A percentile compares a stretch with the other conserved stretches of the same genome.
These are phyloP conservation scores for Wallacemonas rigidus DNA, from an alignment of 208 protist species.

Conservation along the genomic window DNA sequence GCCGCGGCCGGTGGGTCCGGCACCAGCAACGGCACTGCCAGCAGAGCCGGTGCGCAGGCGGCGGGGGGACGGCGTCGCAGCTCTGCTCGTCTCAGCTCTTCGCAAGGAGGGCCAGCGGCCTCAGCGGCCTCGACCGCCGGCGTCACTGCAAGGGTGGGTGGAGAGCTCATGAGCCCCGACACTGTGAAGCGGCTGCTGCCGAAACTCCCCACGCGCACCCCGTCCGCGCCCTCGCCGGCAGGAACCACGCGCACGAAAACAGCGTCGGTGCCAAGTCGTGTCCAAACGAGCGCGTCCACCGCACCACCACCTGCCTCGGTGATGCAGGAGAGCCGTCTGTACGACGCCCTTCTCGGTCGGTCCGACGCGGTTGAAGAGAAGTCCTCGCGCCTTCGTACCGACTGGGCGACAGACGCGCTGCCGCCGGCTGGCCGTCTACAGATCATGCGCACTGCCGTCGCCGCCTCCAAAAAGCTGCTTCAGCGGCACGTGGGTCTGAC, in stretches of 20 bases:
- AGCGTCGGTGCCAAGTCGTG: too few species aligned
- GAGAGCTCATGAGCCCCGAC: conserved; percentile 5
- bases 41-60: background rate
- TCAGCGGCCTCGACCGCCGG: background rate
- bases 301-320: background rate
- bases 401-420: background rate
- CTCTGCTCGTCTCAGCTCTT: conserved; percentile 1
- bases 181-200: conserved; percentile 12
- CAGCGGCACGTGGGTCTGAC: background rate
- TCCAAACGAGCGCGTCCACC: background rate
- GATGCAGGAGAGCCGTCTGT: conserved; percentile 38
- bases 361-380: conserved; percentile 21
- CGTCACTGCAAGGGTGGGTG: background rate
- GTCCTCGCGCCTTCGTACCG: conserved; percentile 20
- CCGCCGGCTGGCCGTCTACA: conserved; percentile 9
- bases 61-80: conserved; percentile 12
- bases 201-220: background rate
- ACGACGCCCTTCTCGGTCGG: conserved; percentile 35
- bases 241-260: too few species aligned
- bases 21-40: background rate
- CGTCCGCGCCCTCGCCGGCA: too few species aligned
- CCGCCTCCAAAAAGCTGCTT: conserved; percentile 9
- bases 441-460: conserved; percentile 14
- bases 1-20: too few species aligned
- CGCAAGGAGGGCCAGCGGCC: background rate